Evolutionary conservation across 2,329 filamentous ascomycete genomes (phyloP).

Genomic region (Pseudogymnoascus sp.): DNA sequence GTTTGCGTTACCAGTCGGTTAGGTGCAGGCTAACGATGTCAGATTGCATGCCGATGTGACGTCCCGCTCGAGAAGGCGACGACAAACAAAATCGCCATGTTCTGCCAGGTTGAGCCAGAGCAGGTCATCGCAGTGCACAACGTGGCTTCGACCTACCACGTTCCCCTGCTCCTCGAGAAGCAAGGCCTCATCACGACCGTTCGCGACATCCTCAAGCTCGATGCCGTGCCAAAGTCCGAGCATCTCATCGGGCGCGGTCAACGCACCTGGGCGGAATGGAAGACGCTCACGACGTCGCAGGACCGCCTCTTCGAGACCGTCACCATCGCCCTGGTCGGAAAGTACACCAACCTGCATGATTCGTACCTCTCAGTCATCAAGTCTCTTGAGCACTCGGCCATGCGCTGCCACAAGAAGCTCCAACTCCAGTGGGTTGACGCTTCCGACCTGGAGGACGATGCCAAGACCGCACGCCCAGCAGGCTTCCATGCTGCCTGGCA

Average conservation of each 20-base stretch:
- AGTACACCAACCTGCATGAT: conserved; percentile 80
- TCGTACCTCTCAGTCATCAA: conserved; percentile 81
- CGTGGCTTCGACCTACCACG: conserved; percentile 86
- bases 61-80: conserved; percentile 64
- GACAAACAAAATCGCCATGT: conserved; percentile 79
- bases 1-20: conserved; percentile 15
- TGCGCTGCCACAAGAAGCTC: conserved; percentile 75
- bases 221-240: conserved; percentile 46
- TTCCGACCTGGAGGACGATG: conserved; percentile 68
- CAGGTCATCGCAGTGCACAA: conserved; percentile 88
- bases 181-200: conserved; percentile 70
- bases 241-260: conserved; percentile 54
- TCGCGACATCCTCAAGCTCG: conserved; percentile 56
- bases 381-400: conserved; percentile 82
- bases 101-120: conserved; percentile 77
- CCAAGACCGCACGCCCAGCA: conserved; percentile 54
- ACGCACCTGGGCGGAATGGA: conserved; percentile 74
- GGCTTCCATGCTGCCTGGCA: conserved; percentile 85
- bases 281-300: conserved; percentile 58
- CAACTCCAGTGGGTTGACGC: conserved; percentile 81
- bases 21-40: conserved; percentile 14
- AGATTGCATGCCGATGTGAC: conserved; percentile 92
- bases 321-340: conserved; percentile 81
- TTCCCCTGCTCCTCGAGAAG: conserved; percentile 82
- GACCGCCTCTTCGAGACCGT: conserved; percentile 63